Evolutionary conservation across 2,329 filamentous ascomycete genomes (phyloP), one percentile per base, ranked within the genome.

Genomic region (Zasmidium citrigriseum): DNA sequence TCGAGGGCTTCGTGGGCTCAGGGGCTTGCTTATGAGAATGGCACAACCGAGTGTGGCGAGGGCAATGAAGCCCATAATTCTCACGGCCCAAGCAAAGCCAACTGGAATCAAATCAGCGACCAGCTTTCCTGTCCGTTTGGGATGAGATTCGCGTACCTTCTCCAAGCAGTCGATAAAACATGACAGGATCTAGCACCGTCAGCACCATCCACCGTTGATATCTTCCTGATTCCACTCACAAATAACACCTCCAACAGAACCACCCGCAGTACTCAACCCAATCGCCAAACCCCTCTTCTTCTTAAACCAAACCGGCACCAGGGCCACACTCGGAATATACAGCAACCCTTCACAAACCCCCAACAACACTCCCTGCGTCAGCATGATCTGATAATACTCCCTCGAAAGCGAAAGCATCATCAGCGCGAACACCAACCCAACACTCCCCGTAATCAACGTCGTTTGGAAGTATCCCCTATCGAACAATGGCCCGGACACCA

Each of bases 301-400:
- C 25, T 76, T 76, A 67, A 89, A 89, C 64, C 89, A 90, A 4
- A 86, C 86, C 2, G 86, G 82, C 1, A 89, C 73, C 1, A 88
- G 80, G 1, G 87, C 83, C 20, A 90, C 78, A 41, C 81, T 77
- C 0, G 87, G 83, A 41, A 86, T 82, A 70, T 88, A 89, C 1
- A 89, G 71, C 58, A 78, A 83, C 2, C 86, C 86, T 12, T 27
- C 25, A n/a, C 60, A 58, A 24, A 64, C 21, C 12, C 62, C 62
- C n/a, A 80, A 68, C 53, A 76, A 78, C 25, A 83, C 54, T n/a
- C 78, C 81, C 60, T 83, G 81, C 0, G 78, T 75, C n/a, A 83
- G 75, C 52, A 83, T 73, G 5, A 83, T 64, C 45, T 84, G 81
- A 77, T 79, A 83, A 62, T 78, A 80, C 50, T 75, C 61, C 0